Base-by-base conservation (phyloP, 192 early-diverging fungal genomes). In the Backusella australiensis region DNA sequence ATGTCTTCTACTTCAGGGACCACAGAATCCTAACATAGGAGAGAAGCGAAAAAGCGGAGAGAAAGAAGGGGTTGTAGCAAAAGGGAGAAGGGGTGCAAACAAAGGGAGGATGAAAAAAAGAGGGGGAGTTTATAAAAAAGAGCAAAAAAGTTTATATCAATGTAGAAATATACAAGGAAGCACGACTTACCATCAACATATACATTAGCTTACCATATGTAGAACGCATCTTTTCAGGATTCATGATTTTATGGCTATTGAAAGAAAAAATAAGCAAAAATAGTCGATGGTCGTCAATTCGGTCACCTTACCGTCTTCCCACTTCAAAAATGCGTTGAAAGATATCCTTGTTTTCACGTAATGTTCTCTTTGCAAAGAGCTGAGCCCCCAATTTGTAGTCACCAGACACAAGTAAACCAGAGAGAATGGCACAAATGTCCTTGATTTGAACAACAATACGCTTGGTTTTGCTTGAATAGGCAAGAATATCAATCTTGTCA, bases 131-230 rank as follows among this genome's bases (percentile, higher is more conserved):
- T 21, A 56, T 56, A 56, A 21, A 56, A 56, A 56, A 56, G 52
- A 56, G 19, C n/a, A 26, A 59, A 0, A 59, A 26, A 59, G n/a
- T 59, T 59, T 12, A 59, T 59, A n/a, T 36, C 26, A 38, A 21
- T 53, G 17, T 29, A 74, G 8, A 34, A 6, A 34, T 6, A 12
- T 1, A 56, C 34, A 19, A 21, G 19, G 17, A 34, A 6, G 34
- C 12, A n/a, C 36, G 19, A 26, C 36, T 42, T 80, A 87, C 86
- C 90, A 89, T 89, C 66, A 99, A 86, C 85, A 99, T 77, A 81
- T 97, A 97, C 86, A 98, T 92, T 39, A 99, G 85, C 78, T 99
- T 99, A 44, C 98, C 98, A 82, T 99, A 99, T 21, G 92, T 93
- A 65, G 89, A 87, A 38, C 98, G 88, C 96, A 99, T 98, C 83